Percentiles rank a stretch among this genome's conserved stretches.
Evolutionary conservation across 495 filamentous ascomycete species (phyloP).

Genomic region (Tuber melanosporum): DNA sequence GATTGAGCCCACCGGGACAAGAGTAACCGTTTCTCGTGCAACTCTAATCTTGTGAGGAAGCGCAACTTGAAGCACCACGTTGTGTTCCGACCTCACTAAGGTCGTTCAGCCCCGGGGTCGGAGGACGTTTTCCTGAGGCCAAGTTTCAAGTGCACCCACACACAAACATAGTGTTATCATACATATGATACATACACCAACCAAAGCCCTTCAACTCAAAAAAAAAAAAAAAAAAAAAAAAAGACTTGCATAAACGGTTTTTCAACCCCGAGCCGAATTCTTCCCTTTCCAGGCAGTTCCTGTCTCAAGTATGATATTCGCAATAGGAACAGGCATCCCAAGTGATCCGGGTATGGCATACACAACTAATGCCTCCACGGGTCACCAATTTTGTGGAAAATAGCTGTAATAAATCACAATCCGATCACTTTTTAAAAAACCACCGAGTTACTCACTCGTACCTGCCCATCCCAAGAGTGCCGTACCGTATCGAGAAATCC

Average conservation of each 20-base stretch:
- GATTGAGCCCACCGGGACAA: neutral
- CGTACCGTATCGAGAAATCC: too few relatives aligned
- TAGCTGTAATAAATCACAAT: too few relatives aligned
- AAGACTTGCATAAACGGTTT: neutral
- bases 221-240: too few relatives aligned
- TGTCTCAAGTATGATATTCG: too few relatives aligned
- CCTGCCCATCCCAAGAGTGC: too few relatives aligned
- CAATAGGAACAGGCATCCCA: too few relatives aligned
- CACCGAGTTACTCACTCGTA: too few relatives aligned
- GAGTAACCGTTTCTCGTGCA: neutral
- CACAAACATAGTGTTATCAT: neutral
- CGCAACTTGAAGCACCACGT: neutral
- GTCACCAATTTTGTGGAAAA: too few relatives aligned
- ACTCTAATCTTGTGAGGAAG: neutral
- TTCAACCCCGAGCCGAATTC: neutral
- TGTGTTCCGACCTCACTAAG: neutral
- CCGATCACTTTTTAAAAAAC: too few relatives aligned
- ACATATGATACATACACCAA: neutral
- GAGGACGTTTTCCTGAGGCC: neutral
- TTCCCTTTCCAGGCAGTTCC: neutral
- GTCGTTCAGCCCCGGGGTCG: neutral
- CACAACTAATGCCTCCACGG: too few relatives aligned
- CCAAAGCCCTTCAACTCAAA: neutral
- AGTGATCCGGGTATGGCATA: too few relatives aligned
- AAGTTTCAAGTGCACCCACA: neutral